Evolutionary conservation across 2,329 filamentous ascomycete genomes (phyloP).

Genomic region (Scolecobasidium constrictum): DNA sequence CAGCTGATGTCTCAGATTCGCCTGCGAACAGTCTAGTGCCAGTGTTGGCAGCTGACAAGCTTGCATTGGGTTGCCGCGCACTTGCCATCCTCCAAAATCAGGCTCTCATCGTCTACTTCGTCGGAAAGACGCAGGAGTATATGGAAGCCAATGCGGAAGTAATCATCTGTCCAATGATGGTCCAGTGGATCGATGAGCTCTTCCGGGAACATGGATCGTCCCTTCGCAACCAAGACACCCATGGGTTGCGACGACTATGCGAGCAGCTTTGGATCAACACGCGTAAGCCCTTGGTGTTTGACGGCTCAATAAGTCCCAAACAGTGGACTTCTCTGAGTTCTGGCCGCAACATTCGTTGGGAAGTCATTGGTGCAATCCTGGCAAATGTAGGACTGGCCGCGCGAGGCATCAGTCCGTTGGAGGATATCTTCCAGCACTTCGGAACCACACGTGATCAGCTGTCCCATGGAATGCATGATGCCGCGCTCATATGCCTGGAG

Average conservation of each 20-base stretch:
- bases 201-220: conserved; percentile 19
- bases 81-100: conserved; percentile 20
- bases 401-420: conserved; percentile 21
- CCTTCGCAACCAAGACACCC: conserved; percentile 16
- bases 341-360: conserved; percentile 31
- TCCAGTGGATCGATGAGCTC: conserved; percentile 18
- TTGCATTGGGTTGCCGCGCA: conserved; percentile 18
- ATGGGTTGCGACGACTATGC: conserved; percentile 25
- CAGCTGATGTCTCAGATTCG: no score
- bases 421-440: conserved; percentile 21
- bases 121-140: conserved; percentile 22
- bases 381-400: conserved; percentile 27
- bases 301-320: conserved; percentile 24
- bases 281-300: conserved; percentile 22
- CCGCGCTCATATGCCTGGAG: conserved; percentile 19
- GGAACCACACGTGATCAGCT: conserved; percentile 17
- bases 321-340: conserved; percentile 28
- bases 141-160: conserved; percentile 18
- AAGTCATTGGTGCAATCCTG: conserved; percentile 30
- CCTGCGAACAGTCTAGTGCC: no score
- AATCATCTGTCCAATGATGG: conserved; percentile 24
- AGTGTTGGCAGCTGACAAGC: no score
- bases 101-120: conserved; percentile 18
- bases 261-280: conserved; percentile 33
- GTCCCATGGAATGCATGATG: conserved; percentile 17